A percentile compares a stretch with the other conserved stretches of the same genome.
These are phyloP conservation scores for Monosporozyma siamensis DNA, from an alignment of 805 yeast species.

Conservation along the genomic window DNA sequence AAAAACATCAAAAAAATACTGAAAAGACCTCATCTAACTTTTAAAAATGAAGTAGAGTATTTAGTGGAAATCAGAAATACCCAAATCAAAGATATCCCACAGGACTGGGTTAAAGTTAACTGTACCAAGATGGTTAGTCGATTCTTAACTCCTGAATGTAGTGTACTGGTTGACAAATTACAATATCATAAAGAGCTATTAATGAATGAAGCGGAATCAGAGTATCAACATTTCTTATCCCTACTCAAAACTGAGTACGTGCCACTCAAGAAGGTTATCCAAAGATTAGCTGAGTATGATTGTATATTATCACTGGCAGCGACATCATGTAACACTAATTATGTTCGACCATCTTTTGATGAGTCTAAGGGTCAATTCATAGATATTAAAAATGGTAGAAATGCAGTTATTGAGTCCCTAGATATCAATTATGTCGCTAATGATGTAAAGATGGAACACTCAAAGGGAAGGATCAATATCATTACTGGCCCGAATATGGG, in stretches of 20 bases:
- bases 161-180: slow-evolving; percentile 41
- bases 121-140: slow-evolving; percentile 62
- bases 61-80: slow-evolving; percentile 65
- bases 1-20: slow-evolving; percentile 35
- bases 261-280: slow-evolving; percentile 36
- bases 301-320: slow-evolving; percentile 59
- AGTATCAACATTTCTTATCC: slow-evolving; percentile 28
- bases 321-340: slow-evolving; percentile 41
- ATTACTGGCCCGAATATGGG: slow-evolving; percentile 61
- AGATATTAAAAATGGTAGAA: slow-evolving; percentile 47
- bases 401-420: slow-evolving; percentile 55
- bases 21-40: slow-evolving; percentile 49
- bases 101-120: slow-evolving; percentile 67
- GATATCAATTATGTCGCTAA: slow-evolving; percentile 53
- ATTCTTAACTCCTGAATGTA: slow-evolving; percentile 55
- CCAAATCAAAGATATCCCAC: slow-evolving; percentile 50
- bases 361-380: slow-evolving; percentile 36
- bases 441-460: slow-evolving; percentile 41
- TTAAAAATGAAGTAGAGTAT: slow-evolving; percentile 56
- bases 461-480: slow-evolving; percentile 45
- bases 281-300: slow-evolving; percentile 48
- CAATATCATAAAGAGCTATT: slow-evolving; percentile 53
- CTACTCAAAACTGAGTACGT: slow-evolving; percentile 33
- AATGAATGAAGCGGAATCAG: slow-evolving; percentile 17
- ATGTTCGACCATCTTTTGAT: slow-evolving; percentile 43